Evolutionary conservation across 495 filamentous ascomycete genomes (phyloP).

Genomic region (Cercophora samala): DNA sequence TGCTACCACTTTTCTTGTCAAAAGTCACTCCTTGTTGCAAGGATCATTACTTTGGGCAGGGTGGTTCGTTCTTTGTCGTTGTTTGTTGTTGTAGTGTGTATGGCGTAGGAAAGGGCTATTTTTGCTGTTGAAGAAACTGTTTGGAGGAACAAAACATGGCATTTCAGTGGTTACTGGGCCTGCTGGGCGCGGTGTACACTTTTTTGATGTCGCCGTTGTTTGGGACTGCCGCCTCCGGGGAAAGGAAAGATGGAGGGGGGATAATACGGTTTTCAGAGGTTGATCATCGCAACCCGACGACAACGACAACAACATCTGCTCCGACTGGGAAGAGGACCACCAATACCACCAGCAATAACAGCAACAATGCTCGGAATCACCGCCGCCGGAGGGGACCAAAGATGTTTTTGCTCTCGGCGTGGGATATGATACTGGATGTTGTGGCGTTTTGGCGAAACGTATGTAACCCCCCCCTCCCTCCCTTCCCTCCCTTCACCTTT

Average conservation of each 20-base stretch:
- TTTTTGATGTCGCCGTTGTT: neutral
- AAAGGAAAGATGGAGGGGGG: too few relatives aligned
- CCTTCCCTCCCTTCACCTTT: conserved; percentile 1
- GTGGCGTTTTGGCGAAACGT: conserved; percentile 63
- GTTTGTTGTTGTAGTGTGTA: too few relatives aligned
- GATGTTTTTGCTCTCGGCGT: conserved; percentile 41
- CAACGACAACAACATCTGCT: too few relatives aligned
- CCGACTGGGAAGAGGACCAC: neutral
- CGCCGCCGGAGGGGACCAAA: neutral
- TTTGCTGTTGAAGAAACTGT: neutral
- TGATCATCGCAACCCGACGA: too few relatives aligned
- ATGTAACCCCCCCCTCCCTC: conserved; percentile 27
- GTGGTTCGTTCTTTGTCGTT: too few relatives aligned
- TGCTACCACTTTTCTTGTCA: too few relatives aligned
- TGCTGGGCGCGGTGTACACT: neutral
- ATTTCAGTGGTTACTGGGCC: neutral
- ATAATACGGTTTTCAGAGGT: too few relatives aligned
- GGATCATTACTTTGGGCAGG: too few relatives aligned
- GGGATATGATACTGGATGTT: conserved; percentile 59
- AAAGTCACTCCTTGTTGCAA: too few relatives aligned
- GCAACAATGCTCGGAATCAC: neutral
- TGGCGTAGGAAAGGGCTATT: neutral
- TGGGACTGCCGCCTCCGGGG: too few relatives aligned
- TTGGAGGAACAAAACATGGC: neutral
- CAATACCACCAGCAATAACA: neutral